A percentile compares a stretch with the other conserved stretches of the same genome.
These are phyloP conservation scores for Magnolia kwangsiensis DNA, from an alignment of 164 flowering plant species.

Conservation along the genomic window DNA sequence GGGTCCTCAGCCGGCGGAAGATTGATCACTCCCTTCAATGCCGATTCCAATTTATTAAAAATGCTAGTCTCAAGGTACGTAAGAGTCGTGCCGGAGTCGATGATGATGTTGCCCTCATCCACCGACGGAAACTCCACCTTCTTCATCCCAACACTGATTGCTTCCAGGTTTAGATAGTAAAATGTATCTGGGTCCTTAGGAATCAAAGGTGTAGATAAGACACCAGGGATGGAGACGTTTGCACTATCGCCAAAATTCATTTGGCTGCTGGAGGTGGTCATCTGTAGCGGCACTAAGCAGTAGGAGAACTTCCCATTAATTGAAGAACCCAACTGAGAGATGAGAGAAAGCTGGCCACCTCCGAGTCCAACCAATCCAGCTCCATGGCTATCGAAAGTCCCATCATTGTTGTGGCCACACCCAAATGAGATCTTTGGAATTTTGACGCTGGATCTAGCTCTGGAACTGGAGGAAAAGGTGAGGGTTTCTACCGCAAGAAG, in stretches of 20 bases:
- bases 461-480: conserved; percentile 23
- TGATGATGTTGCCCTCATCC: conserved; percentile 43
- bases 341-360: conserved; percentile 37
- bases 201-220: conserved; percentile 38
- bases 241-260: conserved; percentile 39
- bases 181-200: conserved; percentile 12
- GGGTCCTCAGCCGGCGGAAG: background rate
- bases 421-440: conserved; percentile 32
- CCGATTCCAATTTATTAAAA: conserved; percentile 14
- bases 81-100: conserved; percentile 63
- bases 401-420: conserved; percentile 45
- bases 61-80: conserved; percentile 21
- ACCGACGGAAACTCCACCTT: conserved; percentile 3
- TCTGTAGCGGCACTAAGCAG: conserved; percentile 35
- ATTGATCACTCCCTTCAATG: conserved; percentile 4
- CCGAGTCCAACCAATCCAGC: conserved; percentile 64
- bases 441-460: background rate
- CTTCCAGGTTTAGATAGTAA: conserved; percentile 42
- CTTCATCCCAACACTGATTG: conserved; percentile 34
- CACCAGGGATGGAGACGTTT: conserved; percentile 25
- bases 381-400: conserved; percentile 22
- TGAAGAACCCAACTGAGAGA: conserved; percentile 29
- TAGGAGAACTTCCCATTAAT: conserved; percentile 55
- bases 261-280: conserved; percentile 14
- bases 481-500: conserved; percentile 36